Evolutionary conservation across 2,329 filamentous ascomycete species (phyloP).

Genomic region (Emmonsiellopsis sp.): DNA sequence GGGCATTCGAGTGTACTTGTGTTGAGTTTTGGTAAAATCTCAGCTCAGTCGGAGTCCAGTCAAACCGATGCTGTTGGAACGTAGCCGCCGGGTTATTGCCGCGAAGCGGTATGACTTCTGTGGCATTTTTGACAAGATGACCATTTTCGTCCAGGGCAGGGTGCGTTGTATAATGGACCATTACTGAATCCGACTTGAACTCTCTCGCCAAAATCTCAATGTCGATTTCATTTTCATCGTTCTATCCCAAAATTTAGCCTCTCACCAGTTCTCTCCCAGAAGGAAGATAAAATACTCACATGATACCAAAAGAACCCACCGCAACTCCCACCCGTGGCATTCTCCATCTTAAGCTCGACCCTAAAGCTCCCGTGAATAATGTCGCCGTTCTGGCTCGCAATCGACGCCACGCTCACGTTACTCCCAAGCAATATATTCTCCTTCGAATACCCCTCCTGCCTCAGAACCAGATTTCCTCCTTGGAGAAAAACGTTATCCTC

Average conservation of each 20-base stretch:
- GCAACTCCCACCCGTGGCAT: constrained; percentile 19
- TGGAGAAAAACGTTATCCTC: constrained; percentile 19
- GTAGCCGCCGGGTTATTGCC: constrained; percentile 7
- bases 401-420: constrained; percentile 19
- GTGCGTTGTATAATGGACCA: constrained; percentile 22
- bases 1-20: constrained; percentile 13
- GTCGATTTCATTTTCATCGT: constrained; percentile 21
- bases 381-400: constrained; percentile 15
- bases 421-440: constrained; percentile 10
- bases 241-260: constrained; percentile 8
- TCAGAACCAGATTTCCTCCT: constrained; percentile 16
- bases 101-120: constrained; percentile 14
- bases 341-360: constrained; percentile 18
- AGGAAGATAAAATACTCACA: constrained; percentile 10
- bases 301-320: constrained; percentile 24
- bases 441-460: constrained; percentile 17
- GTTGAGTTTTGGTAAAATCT: constrained; percentile 19
- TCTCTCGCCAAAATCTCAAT: constrained; percentile 20
- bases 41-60: constrained; percentile 15
- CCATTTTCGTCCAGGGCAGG: constrained; percentile 16
- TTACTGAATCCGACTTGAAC: constrained; percentile 14
- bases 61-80: constrained; percentile 21
- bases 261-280: not conserved
- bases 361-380: constrained; percentile 21
- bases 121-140: constrained; percentile 15